Base-by-base conservation (phyloP, 139 green algal genomes). In the Chlorella sp. region DNA sequence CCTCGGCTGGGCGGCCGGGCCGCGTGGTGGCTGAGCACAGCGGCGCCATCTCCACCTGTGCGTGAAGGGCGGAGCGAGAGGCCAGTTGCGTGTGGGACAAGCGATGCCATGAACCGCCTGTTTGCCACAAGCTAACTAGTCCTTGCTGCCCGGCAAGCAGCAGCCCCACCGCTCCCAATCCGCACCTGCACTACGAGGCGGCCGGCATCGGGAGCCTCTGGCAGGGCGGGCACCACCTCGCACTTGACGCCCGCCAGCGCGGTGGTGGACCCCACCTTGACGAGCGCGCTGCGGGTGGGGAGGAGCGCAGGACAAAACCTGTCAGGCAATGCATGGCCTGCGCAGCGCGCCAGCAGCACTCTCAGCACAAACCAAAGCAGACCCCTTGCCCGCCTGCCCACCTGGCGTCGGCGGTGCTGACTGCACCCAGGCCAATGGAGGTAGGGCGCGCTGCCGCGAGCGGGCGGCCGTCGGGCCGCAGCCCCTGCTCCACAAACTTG, bases 391-490 rank as follows among this genome's bases (percentile, higher is more conserved):
- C 96, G 83, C 0, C 87, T 89, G 6, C 92, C 11, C 51, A 60
- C 51, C 51, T 97, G 60, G 88, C 91, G 78, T 97, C 90, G 25
- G 90, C 91, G n/a, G 84, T 90, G 41, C 74, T 84, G 36, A 98
- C 86, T 3, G 91, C 86, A 17, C 88, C 85, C 28, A 92, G 74
- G 11, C 86, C 92, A 1, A 97, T 91, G 25, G 80, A 93, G 3
- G 91, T 89, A 5, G 89, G 70, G 7, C 95, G 85, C 5, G 87
- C 78, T 12, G 86, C 71, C 6, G 87, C 89, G 2, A 98, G 79
- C 4, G 89, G 90, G 4, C 95, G 86, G 21, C 93, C 93, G 80
- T 96, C 94, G 3, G 92, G 93, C 0, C 95, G 89, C 5, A 96
- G 56, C 36, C 85, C 90, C 44, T 94, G 86, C 0, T 80, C 71